These are phyloP conservation scores for Adenanthera pavonina DNA, from an alignment of 306 rosid genomes.

Conservation along the genomic window DNA sequence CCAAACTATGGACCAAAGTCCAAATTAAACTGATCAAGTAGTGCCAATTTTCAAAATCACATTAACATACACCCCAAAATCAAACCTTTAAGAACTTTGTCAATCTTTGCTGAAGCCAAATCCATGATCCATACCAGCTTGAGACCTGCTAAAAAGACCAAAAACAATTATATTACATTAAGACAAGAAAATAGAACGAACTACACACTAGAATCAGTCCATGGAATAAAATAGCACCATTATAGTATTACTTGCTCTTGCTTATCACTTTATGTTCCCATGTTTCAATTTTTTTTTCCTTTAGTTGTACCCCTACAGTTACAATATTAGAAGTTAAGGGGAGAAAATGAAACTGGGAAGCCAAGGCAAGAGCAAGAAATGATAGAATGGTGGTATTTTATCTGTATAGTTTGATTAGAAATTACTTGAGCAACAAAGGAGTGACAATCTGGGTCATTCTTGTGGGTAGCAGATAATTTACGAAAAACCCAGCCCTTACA, in stretches of 20 bases:
- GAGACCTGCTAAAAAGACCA: no score
- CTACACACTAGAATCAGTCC: not conserved
- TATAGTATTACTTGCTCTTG: not conserved
- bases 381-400: not conserved
- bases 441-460: conserved; percentile 90
- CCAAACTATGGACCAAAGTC: not conserved
- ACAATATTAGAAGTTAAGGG: not conserved
- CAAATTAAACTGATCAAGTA: not conserved
- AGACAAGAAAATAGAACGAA: no score
- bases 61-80: not conserved
- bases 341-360: not conserved
- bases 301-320: not conserved
- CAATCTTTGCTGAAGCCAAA: no score
- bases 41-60: conserved; percentile 4
- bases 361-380: not conserved
- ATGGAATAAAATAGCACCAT: not conserved
- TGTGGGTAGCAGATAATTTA: conserved; percentile 74
- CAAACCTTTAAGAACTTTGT: no score
- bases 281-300: not conserved
- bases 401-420: conserved; percentile 32
- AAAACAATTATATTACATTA: no score
- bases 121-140: no score
- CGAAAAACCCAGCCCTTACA: conserved; percentile 79
- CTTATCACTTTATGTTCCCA: not conserved
- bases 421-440: conserved; percentile 81